Percentiles rank a stretch among this genome's conserved stretches.
These are phyloP conservation scores for Neurospora sublineolata DNA, from an alignment of 495 filamentous ascomycete genomes.

Conservation along the genomic window DNA sequence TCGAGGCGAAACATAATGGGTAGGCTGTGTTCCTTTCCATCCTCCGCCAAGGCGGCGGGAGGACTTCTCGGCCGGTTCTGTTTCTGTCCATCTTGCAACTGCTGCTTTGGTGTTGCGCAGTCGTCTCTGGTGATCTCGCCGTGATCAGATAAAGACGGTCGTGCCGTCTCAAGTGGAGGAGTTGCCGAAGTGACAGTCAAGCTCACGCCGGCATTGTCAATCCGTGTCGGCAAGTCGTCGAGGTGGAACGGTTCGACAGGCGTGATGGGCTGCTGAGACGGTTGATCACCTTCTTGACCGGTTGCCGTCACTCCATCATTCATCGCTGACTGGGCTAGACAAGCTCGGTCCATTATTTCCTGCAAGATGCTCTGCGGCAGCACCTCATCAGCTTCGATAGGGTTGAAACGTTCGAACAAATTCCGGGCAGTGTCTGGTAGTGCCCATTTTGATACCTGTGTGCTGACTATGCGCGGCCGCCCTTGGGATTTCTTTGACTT, in stretches of 20 bases:
- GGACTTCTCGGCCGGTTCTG: neutral
- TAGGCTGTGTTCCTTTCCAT: conserved; percentile 6
- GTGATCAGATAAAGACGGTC: conserved; percentile 5
- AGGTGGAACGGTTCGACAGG: conserved; percentile 27
- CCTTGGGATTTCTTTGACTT: conserved; percentile 29
- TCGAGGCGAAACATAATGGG: conserved; percentile 12
- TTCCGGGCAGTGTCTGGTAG: conserved; percentile 38
- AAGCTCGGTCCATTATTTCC: conserved; percentile 29
- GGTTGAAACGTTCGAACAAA: conserved; percentile 33
- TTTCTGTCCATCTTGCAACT: neutral
- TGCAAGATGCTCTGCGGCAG: conserved; percentile 31
- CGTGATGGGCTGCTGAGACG: conserved; percentile 7
- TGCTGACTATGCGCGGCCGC: conserved; percentile 18
- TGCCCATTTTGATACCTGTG: conserved; percentile 31
- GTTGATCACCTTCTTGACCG: neutral
- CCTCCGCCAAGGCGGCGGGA: neutral
- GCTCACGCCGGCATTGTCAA: neutral
- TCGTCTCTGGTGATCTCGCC: conserved; percentile 3
- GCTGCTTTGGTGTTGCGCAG: conserved; percentile 8
- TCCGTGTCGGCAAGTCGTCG: conserved; percentile 22
- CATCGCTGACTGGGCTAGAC: conserved; percentile 5
- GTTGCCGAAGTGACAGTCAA: neutral
- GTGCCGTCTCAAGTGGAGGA: conserved; percentile 1
- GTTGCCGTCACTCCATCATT: conserved; percentile 5
- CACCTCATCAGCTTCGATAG: conserved; percentile 42